Conservation (phyloP, 2,329 filamentous ascomycete species). For the Paecilomyces sp. region DNA sequence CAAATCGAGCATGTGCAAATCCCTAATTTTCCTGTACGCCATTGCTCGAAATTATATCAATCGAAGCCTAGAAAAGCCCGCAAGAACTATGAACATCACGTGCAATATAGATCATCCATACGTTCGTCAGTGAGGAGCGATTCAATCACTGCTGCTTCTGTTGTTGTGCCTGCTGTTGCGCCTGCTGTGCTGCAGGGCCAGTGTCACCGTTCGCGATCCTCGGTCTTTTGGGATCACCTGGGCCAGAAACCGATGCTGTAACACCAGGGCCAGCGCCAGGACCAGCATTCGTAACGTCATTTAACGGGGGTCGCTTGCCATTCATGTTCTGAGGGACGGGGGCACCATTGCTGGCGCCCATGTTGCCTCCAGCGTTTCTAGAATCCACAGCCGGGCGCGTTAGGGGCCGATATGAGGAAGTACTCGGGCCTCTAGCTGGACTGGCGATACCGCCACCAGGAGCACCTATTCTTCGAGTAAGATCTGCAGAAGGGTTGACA, state of each 20-base stretch:
- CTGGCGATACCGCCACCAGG: conserved; percentile 22
- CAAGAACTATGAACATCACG: not conserved
- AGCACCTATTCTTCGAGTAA: conserved; percentile 28
- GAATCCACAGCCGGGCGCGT: conserved; percentile 33
- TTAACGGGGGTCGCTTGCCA: conserved; percentile 36
- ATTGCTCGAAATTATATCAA: not conserved
- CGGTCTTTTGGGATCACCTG: conserved; percentile 26
- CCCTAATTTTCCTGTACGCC: not conserved
- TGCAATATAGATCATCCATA: not conserved
- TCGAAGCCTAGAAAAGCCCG: not conserved
- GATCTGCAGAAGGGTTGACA: conserved; percentile 28
- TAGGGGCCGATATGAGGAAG: conserved; percentile 37
- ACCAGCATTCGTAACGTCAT: conserved; percentile 38
- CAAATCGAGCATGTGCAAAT: not conserved
- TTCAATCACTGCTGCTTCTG: conserved; percentile 10
- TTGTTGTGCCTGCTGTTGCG: conserved; percentile 3
- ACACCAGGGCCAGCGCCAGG: conserved; percentile 12
- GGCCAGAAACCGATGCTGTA: conserved; percentile 13
- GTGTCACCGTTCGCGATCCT: conserved; percentile 13
- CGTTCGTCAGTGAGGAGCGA: not conserved
- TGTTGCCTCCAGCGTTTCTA: conserved; percentile 12
- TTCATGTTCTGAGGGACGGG: conserved; percentile 24
- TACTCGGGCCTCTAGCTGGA: conserved; percentile 25
- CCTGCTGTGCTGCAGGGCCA: conserved; percentile 6
- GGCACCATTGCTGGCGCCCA: conserved; percentile 11